phyloP scores from a whole-genome alignment of 495 filamentous ascomycete genomes.

The Xylaria telfairii region DNA sequence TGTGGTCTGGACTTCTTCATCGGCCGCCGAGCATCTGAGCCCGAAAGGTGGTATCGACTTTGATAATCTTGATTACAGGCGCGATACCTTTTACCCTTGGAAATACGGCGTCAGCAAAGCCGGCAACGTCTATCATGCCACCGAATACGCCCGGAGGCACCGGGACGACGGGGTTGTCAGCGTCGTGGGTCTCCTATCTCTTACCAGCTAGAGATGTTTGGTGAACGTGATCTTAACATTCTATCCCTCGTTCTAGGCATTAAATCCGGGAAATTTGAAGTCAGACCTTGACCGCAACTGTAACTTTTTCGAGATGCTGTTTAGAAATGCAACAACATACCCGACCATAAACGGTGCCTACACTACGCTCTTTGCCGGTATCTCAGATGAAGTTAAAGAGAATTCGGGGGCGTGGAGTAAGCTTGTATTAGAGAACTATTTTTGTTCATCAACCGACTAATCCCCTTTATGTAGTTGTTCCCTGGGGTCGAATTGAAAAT shows the following conservation, averaged over 20 bases:
- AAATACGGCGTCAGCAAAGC: slow-evolving; percentile 52
- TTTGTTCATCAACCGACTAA: background rate
- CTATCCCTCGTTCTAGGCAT: slow-evolving; percentile 24
- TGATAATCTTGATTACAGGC: slow-evolving; percentile 43
- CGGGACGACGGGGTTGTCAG: slow-evolving; percentile 43
- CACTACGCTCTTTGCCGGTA: slow-evolving; percentile 48
- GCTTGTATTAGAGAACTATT: background rate
- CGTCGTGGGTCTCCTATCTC: slow-evolving; percentile 30
- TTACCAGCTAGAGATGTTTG: background rate
- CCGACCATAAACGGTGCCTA: slow-evolving; percentile 44
- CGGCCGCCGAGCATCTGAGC: slow-evolving; percentile 34
- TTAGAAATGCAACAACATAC: slow-evolving; percentile 18
- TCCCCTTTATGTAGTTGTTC: slow-evolving; percentile 37
- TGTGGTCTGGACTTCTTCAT: slow-evolving; percentile 52
- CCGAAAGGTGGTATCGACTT: slow-evolving; percentile 47
- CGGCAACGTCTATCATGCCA: slow-evolving; percentile 47
- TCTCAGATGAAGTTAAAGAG: slow-evolving; percentile 40
- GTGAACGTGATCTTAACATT: background rate
- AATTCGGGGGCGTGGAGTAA: slow-evolving; percentile 33
- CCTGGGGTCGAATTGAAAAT: slow-evolving; percentile 45
- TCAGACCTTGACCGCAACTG: slow-evolving; percentile 34
- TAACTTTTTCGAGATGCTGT: slow-evolving; percentile 22
- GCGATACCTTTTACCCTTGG: slow-evolving; percentile 31
- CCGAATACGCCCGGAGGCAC: slow-evolving; percentile 46
- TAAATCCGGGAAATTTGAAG: slow-evolving; percentile 55